These are phyloP conservation scores for Alternaria angustiovoidea DNA, from an alignment of 2,329 filamentous ascomycete species.

Conservation along the genomic window DNA sequence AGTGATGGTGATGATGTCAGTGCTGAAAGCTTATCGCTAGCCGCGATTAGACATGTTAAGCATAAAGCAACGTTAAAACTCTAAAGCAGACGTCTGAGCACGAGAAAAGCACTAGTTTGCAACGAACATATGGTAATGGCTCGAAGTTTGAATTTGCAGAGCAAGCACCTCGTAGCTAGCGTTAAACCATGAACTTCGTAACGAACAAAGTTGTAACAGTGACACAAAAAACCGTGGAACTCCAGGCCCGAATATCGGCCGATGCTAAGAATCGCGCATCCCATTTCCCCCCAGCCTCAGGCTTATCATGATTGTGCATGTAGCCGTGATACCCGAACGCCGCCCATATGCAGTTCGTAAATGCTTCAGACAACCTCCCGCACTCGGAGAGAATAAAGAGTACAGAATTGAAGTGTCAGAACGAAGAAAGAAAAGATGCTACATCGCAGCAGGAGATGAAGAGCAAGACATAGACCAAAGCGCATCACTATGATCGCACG, in stretches of 20 bases:
- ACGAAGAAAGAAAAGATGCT: background rate
- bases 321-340: constrained; percentile 29
- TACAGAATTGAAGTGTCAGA: background rate
- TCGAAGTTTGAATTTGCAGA: background rate
- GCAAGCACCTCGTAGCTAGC: background rate
- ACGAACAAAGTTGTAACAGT: background rate
- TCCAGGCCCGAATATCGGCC: constrained; percentile 10
- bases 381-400: constrained; percentile 2
- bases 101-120: background rate
- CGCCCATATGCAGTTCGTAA: constrained; percentile 39
- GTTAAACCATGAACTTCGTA: background rate
- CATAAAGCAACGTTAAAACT: constrained; percentile 30
- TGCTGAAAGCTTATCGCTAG: constrained; percentile 17
- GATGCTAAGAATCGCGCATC: constrained; percentile 8
- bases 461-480: background rate
- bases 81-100: constrained; percentile 6
- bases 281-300: background rate
- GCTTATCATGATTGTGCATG: constrained; percentile 3
- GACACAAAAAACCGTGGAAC: background rate
- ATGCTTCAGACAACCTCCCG: constrained; percentile 24
- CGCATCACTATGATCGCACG: constrained; percentile 33
- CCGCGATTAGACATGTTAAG: constrained; percentile 14
- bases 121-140: background rate
- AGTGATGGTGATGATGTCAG: constrained; percentile 15
- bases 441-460: background rate